Evolutionary conservation across 805 yeast species (phyloP), one percentile per base, ranked within the genome.

Genomic region (Cyberlindnera mycetangii): DNA sequence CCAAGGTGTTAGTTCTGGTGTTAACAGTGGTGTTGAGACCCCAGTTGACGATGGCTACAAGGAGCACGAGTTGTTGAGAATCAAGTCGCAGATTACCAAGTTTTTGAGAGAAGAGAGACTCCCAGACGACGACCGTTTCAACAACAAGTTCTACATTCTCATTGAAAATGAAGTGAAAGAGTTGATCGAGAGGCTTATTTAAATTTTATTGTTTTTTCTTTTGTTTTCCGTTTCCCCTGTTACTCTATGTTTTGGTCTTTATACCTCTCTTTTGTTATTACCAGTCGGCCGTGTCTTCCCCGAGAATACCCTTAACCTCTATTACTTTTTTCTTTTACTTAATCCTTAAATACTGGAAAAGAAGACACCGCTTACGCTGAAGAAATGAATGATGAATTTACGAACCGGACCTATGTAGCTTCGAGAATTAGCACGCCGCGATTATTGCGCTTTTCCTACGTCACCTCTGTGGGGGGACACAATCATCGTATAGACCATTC

Each of bases 51-150:
- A 57, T 32, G 51, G 58, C 11, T 58, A 58, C 28, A 58, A 58
- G 38, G 57, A 52, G 34, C 61, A 58, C 32, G 62, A 58, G 46
- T 33, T 60, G 22, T 56, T 52, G 41, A 50, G 62, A 46, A 60
- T 60, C 42, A 58, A 53, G 39, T 50, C 56, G 0, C 64, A 60
- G 42, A 59, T 60, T 19, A 46, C 59, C 1, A 57, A 53, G 44
- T 60, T 56, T 33, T 42, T 58, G 36, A 49, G 53, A 37, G 62
- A 60, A 24, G 64, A 60, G 47, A 52, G 62, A 41, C 40, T 60
- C 11, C 48, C 55, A 19, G 61, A 60, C 38, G 64, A 60, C 39
- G 62, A 60, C 38, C 58, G 57, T 6, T 59, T 57, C 48, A 58
- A 56, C 37, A 57, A 59, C 39, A 55, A 53, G 42, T 60, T 55